Evolutionary conservation across 495 filamentous ascomycete species (phyloP), one percentile per base, ranked within the genome.

Genomic region (Diplogelasinospora grovesii): DNA sequence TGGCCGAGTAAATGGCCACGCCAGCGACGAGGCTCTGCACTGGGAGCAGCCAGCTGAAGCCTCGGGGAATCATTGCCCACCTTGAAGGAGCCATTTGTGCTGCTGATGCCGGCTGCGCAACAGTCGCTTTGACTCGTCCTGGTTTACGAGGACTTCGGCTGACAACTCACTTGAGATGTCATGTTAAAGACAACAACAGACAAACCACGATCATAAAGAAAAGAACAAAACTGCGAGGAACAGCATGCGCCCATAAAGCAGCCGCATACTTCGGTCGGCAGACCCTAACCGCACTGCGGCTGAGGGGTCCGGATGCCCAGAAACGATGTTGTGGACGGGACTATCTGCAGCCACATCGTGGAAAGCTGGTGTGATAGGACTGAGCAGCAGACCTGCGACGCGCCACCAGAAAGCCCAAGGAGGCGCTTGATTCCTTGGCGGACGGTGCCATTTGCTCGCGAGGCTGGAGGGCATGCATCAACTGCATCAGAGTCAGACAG

Each of bases 41-140:
- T 8, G 46, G 48, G 23, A 58, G 48, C 16, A 58, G 39, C 45
- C 43, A 58, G 45, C 27, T 38, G 18, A 54, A 50, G 18, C 37
- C 8, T 3, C 22, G 24, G 7, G 51, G 51, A 22, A 54, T 37
- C 4, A 24, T 18, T 9, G 39, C 16, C n/a, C 24, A 23, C 1
- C 18, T 20, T n/a, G 35, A n/a, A n/a, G n/a, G 20, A 1, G 27
- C 29, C 36, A 48, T 45, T n/a, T 13, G 24, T 9, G 11, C 20
- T 36, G 19, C 13, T 5, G 13, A 5, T 14, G 7, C 28, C 22
- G 41, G 22, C n/a, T 22, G 19, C 22, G 36, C 10, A 33, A 33
- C n/a, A 33, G 13, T 3, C 13, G 18, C 15, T 33, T 18, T 4
- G 30, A 16, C 14, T 14, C 14, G 30, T 5, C 30, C 21, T 18